Evolutionary conservation across 108 stramenopile genomes (phyloP), one percentile per base, ranked within the genome.

Genomic region (Nitzschia sp.): DNA sequence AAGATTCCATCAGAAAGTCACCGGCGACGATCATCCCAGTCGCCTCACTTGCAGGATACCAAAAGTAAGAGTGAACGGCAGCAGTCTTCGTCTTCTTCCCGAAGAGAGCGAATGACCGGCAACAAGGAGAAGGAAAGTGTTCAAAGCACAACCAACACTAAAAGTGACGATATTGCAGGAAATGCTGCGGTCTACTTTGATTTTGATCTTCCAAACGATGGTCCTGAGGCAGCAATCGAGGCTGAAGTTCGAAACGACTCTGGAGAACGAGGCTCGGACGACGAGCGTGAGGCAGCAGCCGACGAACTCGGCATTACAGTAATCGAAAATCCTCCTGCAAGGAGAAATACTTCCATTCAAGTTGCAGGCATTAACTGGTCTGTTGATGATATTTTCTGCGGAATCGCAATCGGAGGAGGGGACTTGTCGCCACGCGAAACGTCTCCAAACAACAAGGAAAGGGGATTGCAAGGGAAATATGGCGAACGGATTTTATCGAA

Each of bases 131-230:
- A 41, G 4, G 23, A 41, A 17, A 26, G 26, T 8, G n/a, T n/a
- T 1, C 23, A 11, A 26, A 9, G 16, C 38, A 44, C 23, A 33
- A 5, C 38, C 21, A 13, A 26, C 2, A 22, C 17, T 13, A 44
- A 41, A 41, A 22, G 16, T 50, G 60, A 45, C 1, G 60, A 61
- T 26, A 61, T 34, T 13, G 38, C 60, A 2, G 55, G 28, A 5
- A 56, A 32, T 32, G 55, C 30, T 2, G 60, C 32, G 19, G 23
- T 41, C 16, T 61, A 44, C 9, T 61, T 61, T 34, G 60, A 61
- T 45, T 61, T 61, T 26, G 60, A 61, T 41, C 11, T 61, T 1
- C 60, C 60, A 8, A 41, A 61, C n/a, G 55, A 56, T 56, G 30
- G 30, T 26, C 28, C 55, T 5, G 60, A 61, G 13, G 25, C 60